Conservation (phyloP, 768 basidiomycete species). For the Galerina marginata region DNA sequence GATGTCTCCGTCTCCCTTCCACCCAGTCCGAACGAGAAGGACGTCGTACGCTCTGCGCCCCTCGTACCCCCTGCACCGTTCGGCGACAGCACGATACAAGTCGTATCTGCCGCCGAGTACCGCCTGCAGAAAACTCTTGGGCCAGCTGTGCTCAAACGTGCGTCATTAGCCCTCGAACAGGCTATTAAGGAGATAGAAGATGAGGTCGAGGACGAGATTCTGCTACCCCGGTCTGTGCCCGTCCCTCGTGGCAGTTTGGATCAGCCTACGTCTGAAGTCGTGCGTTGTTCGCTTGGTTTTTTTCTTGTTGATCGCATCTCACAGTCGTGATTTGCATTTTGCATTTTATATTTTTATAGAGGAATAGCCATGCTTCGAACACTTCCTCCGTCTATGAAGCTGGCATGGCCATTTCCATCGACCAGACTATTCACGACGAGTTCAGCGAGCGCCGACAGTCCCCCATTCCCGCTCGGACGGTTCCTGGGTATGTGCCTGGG, state of each 20-base stretch:
- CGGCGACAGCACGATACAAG: constrained; percentile 33
- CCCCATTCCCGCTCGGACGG: constrained; percentile 62
- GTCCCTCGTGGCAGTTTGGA: constrained; percentile 46
- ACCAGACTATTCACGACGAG: constrained; percentile 54
- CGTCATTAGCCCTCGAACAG: constrained; percentile 75
- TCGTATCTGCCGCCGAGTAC: constrained; percentile 46
- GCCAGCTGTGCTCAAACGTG: constrained; percentile 59
- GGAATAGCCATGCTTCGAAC: constrained; percentile 40
- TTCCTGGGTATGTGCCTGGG: constrained; percentile 88
- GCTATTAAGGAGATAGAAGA: constrained; percentile 83
- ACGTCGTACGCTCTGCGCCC: constrained; percentile 47
- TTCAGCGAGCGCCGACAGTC: constrained; percentile 60
- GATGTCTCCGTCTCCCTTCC: constrained; percentile 43
- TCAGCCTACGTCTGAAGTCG: constrained; percentile 37
- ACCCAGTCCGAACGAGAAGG: constrained; percentile 38
- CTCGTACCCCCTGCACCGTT: constrained; percentile 43
- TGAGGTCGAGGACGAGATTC: constrained; percentile 75
- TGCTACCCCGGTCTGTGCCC: constrained; percentile 70
- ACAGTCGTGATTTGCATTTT: background rate
- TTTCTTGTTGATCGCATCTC: constrained; percentile 8
- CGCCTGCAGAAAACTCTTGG: constrained; percentile 56
- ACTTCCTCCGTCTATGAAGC: constrained; percentile 55
- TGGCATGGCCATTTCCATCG: constrained; percentile 74
- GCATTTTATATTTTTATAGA: constrained; percentile 29
- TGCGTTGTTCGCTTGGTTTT: constrained; percentile 15